These are phyloP conservation scores for Austroboletus niveus DNA, from an alignment of 1,284 basidiomycete species.

Conservation along the genomic window DNA sequence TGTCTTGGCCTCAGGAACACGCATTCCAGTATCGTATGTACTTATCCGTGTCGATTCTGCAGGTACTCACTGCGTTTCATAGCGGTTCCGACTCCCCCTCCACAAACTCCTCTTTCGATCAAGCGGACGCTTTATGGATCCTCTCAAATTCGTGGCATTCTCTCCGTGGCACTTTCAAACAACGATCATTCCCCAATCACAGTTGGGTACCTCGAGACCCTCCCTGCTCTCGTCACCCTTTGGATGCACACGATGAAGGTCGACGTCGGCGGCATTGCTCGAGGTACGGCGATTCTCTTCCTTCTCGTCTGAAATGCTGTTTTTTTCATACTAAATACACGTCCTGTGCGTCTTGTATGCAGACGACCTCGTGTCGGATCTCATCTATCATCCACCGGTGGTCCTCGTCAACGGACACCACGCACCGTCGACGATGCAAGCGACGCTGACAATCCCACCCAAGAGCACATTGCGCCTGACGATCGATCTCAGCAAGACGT, in stretches of 20 bases:
- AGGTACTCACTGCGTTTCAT: neutral
- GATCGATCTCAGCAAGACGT: constrained; percentile 81
- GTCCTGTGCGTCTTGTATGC: neutral
- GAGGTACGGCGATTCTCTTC: constrained; percentile 39
- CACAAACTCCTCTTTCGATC: constrained; percentile 54
- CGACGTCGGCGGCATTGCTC: constrained; percentile 38
- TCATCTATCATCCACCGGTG: constrained; percentile 64
- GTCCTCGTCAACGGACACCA: constrained; percentile 47
- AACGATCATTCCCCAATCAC: constrained; percentile 45
- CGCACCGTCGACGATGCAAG: constrained; percentile 51
- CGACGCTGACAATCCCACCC: constrained; percentile 69
- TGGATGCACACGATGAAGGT: constrained; percentile 80
- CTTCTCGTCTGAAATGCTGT: constrained; percentile 1
- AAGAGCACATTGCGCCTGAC: constrained; percentile 60
- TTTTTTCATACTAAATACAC: neutral
- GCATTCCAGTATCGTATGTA: constrained; percentile 57
- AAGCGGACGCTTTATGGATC: constrained; percentile 73
- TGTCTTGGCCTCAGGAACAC: constrained; percentile 54
- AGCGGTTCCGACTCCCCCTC: constrained; percentile 29
- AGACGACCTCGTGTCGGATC: constrained; percentile 47
- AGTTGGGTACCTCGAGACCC: constrained; percentile 82
- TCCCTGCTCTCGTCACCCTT: constrained; percentile 91
- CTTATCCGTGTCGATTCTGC: neutral
- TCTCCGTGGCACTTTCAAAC: constrained; percentile 74
- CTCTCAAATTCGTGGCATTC: constrained; percentile 73